These are phyloP conservation scores for Jackrogersella minutella DNA, from an alignment of 495 filamentous ascomycete genomes.

Conservation along the genomic window DNA sequence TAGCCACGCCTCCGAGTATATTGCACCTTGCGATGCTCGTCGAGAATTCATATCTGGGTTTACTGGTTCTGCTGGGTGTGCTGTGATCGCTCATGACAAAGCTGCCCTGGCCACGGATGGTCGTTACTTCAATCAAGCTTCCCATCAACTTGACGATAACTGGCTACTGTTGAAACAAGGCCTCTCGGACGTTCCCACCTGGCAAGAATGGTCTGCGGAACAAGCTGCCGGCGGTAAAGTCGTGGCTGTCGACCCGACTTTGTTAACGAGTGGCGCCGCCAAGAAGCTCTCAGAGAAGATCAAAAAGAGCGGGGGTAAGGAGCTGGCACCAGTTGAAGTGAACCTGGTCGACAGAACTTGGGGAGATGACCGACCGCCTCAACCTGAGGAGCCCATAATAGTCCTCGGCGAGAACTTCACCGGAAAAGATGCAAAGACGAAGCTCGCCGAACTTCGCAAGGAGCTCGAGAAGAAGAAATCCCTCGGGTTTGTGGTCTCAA, in stretches of 20 bases:
- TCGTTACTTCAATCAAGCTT: slow-evolving; percentile 97
- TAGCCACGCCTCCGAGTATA: slow-evolving; percentile 97
- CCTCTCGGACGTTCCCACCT: slow-evolving; percentile 90
- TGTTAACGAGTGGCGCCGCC: slow-evolving; percentile 85
- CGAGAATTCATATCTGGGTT: slow-evolving; percentile 95
- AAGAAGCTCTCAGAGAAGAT: slow-evolving; percentile 88
- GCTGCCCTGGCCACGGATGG: slow-evolving; percentile 95
- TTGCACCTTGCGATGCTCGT: slow-evolving; percentile 89
- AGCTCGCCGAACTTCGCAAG: slow-evolving; percentile 86
- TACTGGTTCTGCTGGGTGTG: slow-evolving; percentile 92
- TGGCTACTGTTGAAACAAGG: slow-evolving; percentile 95
- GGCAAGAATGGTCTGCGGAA: slow-evolving; percentile 96
- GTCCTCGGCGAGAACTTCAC: slow-evolving; percentile 75
- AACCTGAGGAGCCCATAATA: slow-evolving; percentile 78
- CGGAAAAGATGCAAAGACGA: slow-evolving; percentile 83
- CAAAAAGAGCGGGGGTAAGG: slow-evolving; percentile 83
- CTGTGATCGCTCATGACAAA: slow-evolving; percentile 84
- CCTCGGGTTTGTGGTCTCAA: slow-evolving; percentile 86
- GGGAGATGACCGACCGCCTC: slow-evolving; percentile 74
- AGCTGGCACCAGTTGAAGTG: slow-evolving; percentile 72
- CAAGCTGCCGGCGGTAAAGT: slow-evolving; percentile 84
- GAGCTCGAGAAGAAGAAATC: slow-evolving; percentile 92
- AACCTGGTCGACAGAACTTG: slow-evolving; percentile 92
- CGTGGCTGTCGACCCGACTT: slow-evolving; percentile 90
- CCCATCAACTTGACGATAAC: slow-evolving; percentile 89